Evolutionary conservation across 495 filamentous ascomycete species (phyloP), one percentile per base, ranked within the genome.

Genomic region (Aspergillus hancockii): DNA sequence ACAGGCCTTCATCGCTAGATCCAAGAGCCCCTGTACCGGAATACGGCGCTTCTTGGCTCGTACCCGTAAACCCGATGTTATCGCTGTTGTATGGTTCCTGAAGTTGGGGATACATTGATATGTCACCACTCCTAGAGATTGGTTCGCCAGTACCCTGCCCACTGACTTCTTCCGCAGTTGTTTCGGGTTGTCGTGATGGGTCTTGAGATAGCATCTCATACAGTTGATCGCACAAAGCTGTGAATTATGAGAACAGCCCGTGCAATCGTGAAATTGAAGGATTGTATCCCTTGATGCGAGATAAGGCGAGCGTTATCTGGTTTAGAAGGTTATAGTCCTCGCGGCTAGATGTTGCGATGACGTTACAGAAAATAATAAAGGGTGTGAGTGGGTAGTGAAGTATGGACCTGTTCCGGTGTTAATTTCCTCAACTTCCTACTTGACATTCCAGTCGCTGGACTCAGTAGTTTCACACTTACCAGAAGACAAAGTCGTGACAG

Each of bases 341-440:
- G 16, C 59, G 62, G 46, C 71, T 65, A n/a, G 67, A 68, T 38
- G 69, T 67, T 28, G 64, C 67, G 6, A 74, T 62, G 10, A 74
- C 67, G 21, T 74, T 74, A 40, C 71, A 74, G 45, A 74, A 74
- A 0, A 74, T 49, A 10, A 72, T 64, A 34, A 70, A 74, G 47
- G 71, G 71, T 1, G 67, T 64, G 16, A 74, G 52, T 1, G 71
- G 71, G 38, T 65, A 71, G 10, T 72, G 59, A 4, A 74, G 47
- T 50, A 74, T 64, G 4, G 71, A 72, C 71, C 71, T 71, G 18
- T 50, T 51, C 45, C n/a, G 14, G 31, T 28, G 28, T 13, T 8
- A 36, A 36, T 10, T 36, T 4, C n/a, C n/a, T 12, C 9, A 10
- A 3, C 2, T 12, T 36, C 34, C 12, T 10, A 36, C 34, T 2